These are phyloP conservation scores for Linderniella brevidens DNA, from an alignment of 257 asterid species.

Conservation along the genomic window DNA sequence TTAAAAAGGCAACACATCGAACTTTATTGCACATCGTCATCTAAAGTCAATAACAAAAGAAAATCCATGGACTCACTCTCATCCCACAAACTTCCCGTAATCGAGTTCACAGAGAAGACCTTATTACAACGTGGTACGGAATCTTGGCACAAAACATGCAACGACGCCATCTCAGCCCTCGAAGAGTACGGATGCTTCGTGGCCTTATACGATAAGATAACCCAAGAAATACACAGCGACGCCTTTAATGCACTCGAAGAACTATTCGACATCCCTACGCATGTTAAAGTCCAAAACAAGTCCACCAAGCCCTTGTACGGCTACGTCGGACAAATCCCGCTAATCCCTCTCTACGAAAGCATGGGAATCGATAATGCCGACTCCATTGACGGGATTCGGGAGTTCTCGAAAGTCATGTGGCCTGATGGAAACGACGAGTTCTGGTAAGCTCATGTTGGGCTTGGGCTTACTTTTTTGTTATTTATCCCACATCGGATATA, in stretches of 20 bases:
- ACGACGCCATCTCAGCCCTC: conserved; percentile 26
- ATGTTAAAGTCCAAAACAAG: conserved; percentile 43
- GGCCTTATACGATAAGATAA: conserved; percentile 29
- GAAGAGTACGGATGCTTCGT: conserved; percentile 66
- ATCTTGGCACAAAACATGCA: conserved; percentile 28
- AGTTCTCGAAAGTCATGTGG: conserved; percentile 52
- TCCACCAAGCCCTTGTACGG: conserved; percentile 57
- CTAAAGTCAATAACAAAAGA: no score
- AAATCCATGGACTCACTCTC: conserved; percentile 18
- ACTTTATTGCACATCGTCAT: no score
- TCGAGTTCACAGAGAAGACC: conserved; percentile 27
- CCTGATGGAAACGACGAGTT: conserved; percentile 34
- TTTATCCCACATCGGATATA: no score
- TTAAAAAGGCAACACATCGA: no score
- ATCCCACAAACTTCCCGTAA: conserved; percentile 27
- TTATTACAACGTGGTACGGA: conserved; percentile 26
- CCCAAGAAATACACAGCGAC: conserved; percentile 18
- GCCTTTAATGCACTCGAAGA: conserved; percentile 23
- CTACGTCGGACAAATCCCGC: conserved; percentile 58
- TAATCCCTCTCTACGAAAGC: conserved; percentile 59
- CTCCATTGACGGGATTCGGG: conserved; percentile 27
- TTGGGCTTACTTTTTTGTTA: no score
- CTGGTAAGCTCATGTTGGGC: conserved; percentile 15
- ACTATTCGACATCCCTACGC: conserved; percentile 47
- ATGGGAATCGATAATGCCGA: conserved; percentile 65